Base-by-base conservation (phyloP, 202 grass and related monocot genomes). In the Setaria viridis region DNA sequence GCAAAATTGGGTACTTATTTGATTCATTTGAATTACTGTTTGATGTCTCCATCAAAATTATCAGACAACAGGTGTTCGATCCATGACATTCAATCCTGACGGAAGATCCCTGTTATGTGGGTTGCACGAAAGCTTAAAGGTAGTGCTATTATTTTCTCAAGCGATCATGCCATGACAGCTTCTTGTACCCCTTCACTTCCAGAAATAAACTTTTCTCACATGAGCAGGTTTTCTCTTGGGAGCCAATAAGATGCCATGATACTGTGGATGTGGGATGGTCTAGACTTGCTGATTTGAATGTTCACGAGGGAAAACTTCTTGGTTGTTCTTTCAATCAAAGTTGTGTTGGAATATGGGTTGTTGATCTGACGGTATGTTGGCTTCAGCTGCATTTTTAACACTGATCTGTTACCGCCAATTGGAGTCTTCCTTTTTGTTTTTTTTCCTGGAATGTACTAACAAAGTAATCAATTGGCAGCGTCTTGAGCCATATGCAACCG, bases 271-370 rank as follows among this genome's bases (percentile, higher is more conserved):
- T 99, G 43, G 97, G 97, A 56, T 99, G 97, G 97, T 99, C 97
- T 75, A 94, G 77, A 88, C 50, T 99, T 73, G 95, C 97, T 82
- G 97, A 99, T 93, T 84, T 97, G 66, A 99, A 99, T 84, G 90
- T 94, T 33, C 97, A 99, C 15, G 97, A 99, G 77, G 92, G 94
- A 76, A 99, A 99, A 95, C 94, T 97, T 89, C 94, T 99, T 83
- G 97, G 97, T 74, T 99, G 97, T 84, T 99, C 97, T 70, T 99
- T 88, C 58, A 99, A 99, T 91, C 97, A 97, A 86, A 97, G 97
- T 88, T 99, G 94, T 97, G 97, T 99, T 87, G 97, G 94, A 88
- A 90, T 99, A 87, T 99, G 97, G 97, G 94, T 99, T 13, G 92
- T 99, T 20, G 97, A 99, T 88, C 92, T 99, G 47, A 89, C 87